Conservation (phyloP, 2,329 filamentous ascomycete genomes). For the Diaporthe citri region DNA sequence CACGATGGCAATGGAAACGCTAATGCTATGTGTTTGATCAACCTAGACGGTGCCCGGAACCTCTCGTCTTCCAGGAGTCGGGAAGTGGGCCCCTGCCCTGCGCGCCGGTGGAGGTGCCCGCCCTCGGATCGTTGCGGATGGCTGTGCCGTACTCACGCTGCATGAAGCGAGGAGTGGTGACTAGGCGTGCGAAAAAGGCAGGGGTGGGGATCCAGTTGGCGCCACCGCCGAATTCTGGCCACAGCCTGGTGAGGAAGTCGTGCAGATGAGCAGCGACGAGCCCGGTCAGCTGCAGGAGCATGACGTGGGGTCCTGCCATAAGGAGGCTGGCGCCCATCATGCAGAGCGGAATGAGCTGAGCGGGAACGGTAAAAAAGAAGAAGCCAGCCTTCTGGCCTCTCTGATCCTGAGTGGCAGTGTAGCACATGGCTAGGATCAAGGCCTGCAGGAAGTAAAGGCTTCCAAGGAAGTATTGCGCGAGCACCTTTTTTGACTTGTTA, state of each 20-base stretch:
- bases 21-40: slow-evolving; percentile 45
- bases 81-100: slow-evolving; percentile 64
- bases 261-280: slow-evolving; percentile 89
- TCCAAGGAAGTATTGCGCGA: slow-evolving; percentile 66
- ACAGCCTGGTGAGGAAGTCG: slow-evolving; percentile 89
- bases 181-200: slow-evolving; percentile 75
- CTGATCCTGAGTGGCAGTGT: slow-evolving; percentile 89
- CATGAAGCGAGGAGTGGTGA: slow-evolving; percentile 63
- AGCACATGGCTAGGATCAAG: slow-evolving; percentile 82
- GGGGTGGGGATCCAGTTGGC: slow-evolving; percentile 83
- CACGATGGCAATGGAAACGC: not conserved
- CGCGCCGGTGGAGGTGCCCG: slow-evolving; percentile 57
- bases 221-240: slow-evolving; percentile 89
- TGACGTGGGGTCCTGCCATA: slow-evolving; percentile 67
- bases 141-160: slow-evolving; percentile 74
- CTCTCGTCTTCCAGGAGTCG: slow-evolving; percentile 74
- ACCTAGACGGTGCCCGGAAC: slow-evolving; percentile 73
- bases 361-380: slow-evolving; percentile 85
- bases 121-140: slow-evolving; percentile 55
- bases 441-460: slow-evolving; percentile 68
- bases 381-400: slow-evolving; percentile 81
- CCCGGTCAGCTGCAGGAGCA: slow-evolving; percentile 79
- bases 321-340: slow-evolving; percentile 83
- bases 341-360: slow-evolving; percentile 83
- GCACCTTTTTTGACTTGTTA: slow-evolving; percentile 52